These are phyloP conservation scores for Polygonum aviculare DNA, from an alignment of 148 eudicot genomes.

Conservation along the genomic window DNA sequence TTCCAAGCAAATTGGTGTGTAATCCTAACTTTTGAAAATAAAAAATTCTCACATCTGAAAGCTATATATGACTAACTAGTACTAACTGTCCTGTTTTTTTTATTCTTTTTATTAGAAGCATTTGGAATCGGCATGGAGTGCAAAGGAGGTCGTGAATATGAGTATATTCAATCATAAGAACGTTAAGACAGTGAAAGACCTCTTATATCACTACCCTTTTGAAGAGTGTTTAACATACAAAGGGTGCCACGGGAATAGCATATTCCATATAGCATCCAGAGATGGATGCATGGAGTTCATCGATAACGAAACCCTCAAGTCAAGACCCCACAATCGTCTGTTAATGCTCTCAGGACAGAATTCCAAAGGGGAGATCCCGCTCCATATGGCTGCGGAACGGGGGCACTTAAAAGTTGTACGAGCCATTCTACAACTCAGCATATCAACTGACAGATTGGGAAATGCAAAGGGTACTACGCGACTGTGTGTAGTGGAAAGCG, in stretches of 20 bases:
- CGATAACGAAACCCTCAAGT: too few species aligned
- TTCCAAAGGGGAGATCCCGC: background rate
- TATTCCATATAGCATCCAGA: background rate
- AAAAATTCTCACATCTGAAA: too few species aligned
- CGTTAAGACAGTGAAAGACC: too few species aligned
- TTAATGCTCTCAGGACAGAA: background rate
- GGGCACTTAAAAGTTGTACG: background rate
- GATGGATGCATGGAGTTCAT: background rate
- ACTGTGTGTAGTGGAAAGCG: too few species aligned
- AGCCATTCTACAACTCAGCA: background rate
- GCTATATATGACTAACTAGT: too few species aligned
- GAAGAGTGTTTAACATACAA: background rate
- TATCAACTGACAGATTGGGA: background rate
- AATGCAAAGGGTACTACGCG: background rate
- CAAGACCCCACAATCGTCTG: background rate
- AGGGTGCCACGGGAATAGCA: background rate
- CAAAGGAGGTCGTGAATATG: background rate
- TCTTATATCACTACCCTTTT: too few species aligned
- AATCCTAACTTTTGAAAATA: too few species aligned
- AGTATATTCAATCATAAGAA: too few species aligned
- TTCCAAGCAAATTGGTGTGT: background rate
- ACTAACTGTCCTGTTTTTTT: too few species aligned
- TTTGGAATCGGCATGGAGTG: background rate
- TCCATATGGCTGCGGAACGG: background rate
- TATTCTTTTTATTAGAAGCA: background rate